Evolutionary conservation across 2,329 filamentous ascomycete species (phyloP), one percentile per base, ranked within the genome.

Genomic region (Pseudogymnoascus sp.): DNA sequence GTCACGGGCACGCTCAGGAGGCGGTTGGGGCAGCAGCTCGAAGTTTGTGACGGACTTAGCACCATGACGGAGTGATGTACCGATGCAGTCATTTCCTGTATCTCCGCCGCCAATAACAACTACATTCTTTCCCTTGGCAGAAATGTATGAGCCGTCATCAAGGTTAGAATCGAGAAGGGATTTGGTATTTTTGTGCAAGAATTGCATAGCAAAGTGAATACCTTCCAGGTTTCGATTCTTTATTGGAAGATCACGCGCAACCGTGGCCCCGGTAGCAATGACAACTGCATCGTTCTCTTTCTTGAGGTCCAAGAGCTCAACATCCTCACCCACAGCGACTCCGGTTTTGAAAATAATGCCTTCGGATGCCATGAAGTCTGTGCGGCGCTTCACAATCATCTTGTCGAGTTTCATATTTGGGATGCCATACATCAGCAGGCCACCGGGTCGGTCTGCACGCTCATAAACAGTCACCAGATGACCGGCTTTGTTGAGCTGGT

Each of bases 401-500:
- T 97, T 97, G 80, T 97, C 93, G 43, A 97, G 89, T 82, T 97
- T 97, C 93, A 97, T 97, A 82, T 97, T 97, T 68, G 93, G 93
- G 69, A 97, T 97, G 69, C 93, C 93, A 74, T 97, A 97, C 93
- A 97, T 97, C 71, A 97, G 85, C 62, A 97, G 82, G 76, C 93
- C 93, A 78, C 93, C 93, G 63, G 89, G 80, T 67, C 93, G 91
- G 74, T 97, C 93, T 64, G 92, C 86, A 67, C 93, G 91, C 82
- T 97, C 93, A 72, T 95, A 97, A 16, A 97, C 86, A 11, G 91
- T 96, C 62, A 97, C 91, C 4, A 74, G 79, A 78, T 97, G 93
- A 28, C 93, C 93, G 70, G 90, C 91, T 71, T 89, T 89, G 84
- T 97, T 97, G 68, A 97, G 86, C 77, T 97, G 93, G 73, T 97